phyloP scores from a whole-genome alignment of 139 green algal genomes.

The Closterium sp. region DNA sequence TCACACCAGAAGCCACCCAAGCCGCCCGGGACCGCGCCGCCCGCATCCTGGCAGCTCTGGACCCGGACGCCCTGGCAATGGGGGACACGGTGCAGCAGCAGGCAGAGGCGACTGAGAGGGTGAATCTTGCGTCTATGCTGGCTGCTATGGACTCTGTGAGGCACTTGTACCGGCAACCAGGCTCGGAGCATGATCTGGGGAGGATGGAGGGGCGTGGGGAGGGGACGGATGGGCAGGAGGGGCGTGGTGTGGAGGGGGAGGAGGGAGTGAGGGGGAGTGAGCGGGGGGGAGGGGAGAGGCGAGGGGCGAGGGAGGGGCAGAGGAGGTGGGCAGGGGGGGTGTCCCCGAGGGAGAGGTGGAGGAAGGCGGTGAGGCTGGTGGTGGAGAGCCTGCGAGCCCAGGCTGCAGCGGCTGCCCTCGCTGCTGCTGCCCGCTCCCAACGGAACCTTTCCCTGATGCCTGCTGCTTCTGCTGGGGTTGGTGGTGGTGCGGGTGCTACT shows the following conservation, averaged over 20 bases:
- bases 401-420: background rate
- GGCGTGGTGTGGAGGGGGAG: background rate
- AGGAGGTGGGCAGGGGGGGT: background rate
- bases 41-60: background rate
- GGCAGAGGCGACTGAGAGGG: background rate
- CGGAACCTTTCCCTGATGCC: background rate
- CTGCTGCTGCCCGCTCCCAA: background rate
- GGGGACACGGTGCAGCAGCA: constrained; percentile 10
- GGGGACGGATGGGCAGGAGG: background rate
- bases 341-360: background rate
- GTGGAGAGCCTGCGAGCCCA: background rate
- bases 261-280: background rate
- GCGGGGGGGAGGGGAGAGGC: background rate
- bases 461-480: background rate
- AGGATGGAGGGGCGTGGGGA: too few relatives aligned
- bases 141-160: background rate
- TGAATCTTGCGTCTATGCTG: background rate
- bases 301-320: background rate
- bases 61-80: background rate
- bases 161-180: background rate
- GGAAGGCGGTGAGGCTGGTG: background rate
- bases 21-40: background rate
- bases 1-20: background rate
- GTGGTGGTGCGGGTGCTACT: too few relatives aligned
- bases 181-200: too few relatives aligned